Base-by-base conservation (phyloP, 495 filamentous ascomycete species). In the Trichoderma erinaceum region DNA sequence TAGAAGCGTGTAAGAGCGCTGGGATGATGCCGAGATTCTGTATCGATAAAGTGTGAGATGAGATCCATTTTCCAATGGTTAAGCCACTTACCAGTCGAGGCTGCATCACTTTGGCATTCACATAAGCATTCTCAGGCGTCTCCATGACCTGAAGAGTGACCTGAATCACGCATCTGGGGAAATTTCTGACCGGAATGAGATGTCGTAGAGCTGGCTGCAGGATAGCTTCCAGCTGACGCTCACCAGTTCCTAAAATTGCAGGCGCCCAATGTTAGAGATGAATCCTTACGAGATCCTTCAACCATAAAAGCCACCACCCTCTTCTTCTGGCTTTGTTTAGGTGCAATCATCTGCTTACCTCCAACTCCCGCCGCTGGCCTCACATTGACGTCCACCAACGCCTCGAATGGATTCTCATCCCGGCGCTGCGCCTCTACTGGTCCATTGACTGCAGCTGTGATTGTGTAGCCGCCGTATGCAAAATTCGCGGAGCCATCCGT, bases 401-500 rank as follows among this genome's bases (percentile, higher is more conserved):
- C 91, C 79, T 97, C 92, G 77, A 96, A 91, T 18, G 95, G 89
- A 66, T 92, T 86, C 71, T 97, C 89, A 73, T 97, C 94, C 70
- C 91, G 85, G 71, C 92, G 87, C 70, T 86, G 87, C 23, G 93
- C 92, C 78, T 97, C 94, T 71, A 97, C 84, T n/a, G 95, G 95
- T 0, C 92, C 95, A 75, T 94, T 97, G 69, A 96, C 92, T 15
- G 91, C 87, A 66, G 88, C 91, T 63, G 95, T 85, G 69, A 98
- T 84, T 65, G 87, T 88, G 76, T 90, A 96, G 43, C 91, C 91
- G 63, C 89, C 88, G 68, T 85, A 82, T 18, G 88, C 86, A 75
- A 92, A 94, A 41, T 86, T 90, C 11, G 92, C 92, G 65, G 95
- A 98, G 65, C 95, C 95, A 76, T 97, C 93, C 38, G 92, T 83